These are phyloP conservation scores for Penicillium sp. DNA, from an alignment of 2,329 filamentous ascomycete species.

Conservation along the genomic window DNA sequence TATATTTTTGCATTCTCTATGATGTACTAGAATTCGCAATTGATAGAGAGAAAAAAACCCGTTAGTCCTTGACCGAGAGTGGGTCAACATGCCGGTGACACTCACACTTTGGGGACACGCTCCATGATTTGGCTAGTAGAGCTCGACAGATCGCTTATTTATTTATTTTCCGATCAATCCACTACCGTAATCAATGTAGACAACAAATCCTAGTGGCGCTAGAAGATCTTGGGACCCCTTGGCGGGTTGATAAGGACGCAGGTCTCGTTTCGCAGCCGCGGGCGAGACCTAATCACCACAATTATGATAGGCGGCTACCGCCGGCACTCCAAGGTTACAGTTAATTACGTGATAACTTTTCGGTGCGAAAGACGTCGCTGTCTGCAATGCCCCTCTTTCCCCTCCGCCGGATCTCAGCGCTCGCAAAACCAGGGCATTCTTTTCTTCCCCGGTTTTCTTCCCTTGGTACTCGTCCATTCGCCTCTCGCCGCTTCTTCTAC, in stretches of 20 bases:
- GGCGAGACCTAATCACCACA: slow-evolving; percentile 5
- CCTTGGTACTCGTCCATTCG: slow-evolving; percentile 11
- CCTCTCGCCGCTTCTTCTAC: slow-evolving; percentile 42
- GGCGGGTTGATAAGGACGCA: background rate
- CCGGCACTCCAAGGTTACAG: slow-evolving; percentile 13
- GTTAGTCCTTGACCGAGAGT: background rate
- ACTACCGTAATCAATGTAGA: too few species aligned
- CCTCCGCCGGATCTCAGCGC: slow-evolving; percentile 31
- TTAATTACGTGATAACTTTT: slow-evolving; percentile 27
- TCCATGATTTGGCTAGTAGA: background rate
- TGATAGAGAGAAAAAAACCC: background rate
- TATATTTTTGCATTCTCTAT: background rate
- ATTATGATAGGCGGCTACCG: slow-evolving; percentile 20
- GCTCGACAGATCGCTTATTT: background rate
- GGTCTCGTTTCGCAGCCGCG: background rate
- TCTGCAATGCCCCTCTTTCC: slow-evolving; percentile 36
- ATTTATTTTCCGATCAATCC: too few species aligned
- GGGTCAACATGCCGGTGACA: background rate
- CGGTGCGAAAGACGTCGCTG: background rate
- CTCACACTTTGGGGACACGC: background rate
- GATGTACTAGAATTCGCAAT: background rate
- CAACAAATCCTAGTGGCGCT: background rate
- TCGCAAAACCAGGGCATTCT: slow-evolving; percentile 20
- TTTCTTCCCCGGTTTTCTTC: slow-evolving; percentile 17
- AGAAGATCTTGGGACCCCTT: background rate